Conservation (phyloP, 2,329 filamentous ascomycete genomes). For the Xylaria multiplex region DNA sequence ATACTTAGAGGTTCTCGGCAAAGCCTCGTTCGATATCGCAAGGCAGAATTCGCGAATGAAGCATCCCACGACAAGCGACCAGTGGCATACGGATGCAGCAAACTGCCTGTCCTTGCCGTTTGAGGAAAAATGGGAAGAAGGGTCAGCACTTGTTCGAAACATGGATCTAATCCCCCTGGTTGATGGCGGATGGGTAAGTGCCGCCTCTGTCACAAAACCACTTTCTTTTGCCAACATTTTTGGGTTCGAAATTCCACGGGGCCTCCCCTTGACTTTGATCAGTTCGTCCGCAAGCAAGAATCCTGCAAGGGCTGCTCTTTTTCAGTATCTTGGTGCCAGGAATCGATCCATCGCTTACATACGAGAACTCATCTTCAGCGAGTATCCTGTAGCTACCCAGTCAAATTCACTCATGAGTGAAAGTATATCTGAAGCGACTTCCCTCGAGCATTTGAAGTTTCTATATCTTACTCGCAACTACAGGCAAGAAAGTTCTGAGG, state of each 20-base stretch:
- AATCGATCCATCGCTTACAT: constrained; percentile 5
- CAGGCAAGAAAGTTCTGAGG: constrained; percentile 8
- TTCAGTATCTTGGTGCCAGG: constrained; percentile 9
- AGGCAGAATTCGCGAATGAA: constrained; percentile 30
- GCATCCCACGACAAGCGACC: constrained; percentile 29
- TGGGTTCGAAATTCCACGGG: constrained; percentile 30
- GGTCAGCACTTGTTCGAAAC: not conserved
- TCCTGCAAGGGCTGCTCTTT: constrained; percentile 7
- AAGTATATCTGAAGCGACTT: not conserved
- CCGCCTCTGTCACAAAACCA: not conserved
- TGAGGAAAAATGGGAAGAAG: not conserved
- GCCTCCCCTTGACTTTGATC: constrained; percentile 7
- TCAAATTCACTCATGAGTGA: not conserved
- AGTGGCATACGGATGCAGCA: constrained; percentile 40
- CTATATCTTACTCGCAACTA: constrained; percentile 12
- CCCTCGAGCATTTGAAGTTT: constrained; percentile 9
- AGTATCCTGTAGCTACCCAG: not conserved
- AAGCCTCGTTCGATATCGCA: constrained; percentile 27
- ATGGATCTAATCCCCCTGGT: constrained; percentile 39
- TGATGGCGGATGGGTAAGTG: constrained; percentile 38
- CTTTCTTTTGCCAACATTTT: constrained; percentile 20
- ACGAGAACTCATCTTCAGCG: constrained; percentile 13
- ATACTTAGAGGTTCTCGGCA: not conserved
- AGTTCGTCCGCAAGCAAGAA: not conserved
- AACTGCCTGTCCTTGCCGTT: constrained; percentile 31